These are phyloP conservation scores for Gossypioides kirkii DNA, from an alignment of 345 rosid genomes.

Conservation along the genomic window DNA sequence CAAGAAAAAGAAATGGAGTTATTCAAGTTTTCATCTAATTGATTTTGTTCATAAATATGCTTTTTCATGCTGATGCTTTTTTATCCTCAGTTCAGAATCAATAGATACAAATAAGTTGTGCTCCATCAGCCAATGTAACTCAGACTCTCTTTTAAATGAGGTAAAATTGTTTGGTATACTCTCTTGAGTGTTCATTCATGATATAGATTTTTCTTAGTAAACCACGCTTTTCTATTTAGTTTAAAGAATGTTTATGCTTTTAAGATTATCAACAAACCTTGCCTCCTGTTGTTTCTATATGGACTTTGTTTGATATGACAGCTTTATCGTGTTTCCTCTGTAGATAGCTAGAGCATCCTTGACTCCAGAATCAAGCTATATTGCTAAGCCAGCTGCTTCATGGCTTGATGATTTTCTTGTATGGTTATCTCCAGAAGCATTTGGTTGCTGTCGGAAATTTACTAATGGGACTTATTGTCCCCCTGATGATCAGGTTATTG, in stretches of 20 bases:
- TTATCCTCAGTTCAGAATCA: constrained; percentile 79
- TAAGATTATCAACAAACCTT: not conserved
- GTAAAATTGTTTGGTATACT: constrained; percentile 27
- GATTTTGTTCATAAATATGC: constrained; percentile 17
- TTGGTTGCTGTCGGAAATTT: constrained; percentile 94
- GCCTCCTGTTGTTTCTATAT: not conserved
- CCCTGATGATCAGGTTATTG: constrained; percentile 84
- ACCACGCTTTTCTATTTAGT: not conserved
- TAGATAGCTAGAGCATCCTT: constrained; percentile 85
- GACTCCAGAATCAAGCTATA: constrained; percentile 74
- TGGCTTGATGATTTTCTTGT: constrained; percentile 99
- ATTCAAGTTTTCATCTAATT: not conserved
- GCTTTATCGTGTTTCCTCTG: constrained; percentile 15
- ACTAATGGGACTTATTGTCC: constrained; percentile 90
- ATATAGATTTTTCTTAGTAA: not conserved
- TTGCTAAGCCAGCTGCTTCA: constrained; percentile 99
- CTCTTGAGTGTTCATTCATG: not conserved
- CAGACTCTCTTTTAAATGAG: constrained; percentile 88
- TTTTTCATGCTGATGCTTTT: constrained; percentile 22
- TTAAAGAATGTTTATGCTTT: not conserved
- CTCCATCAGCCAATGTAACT: constrained; percentile 89
- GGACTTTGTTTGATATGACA: constrained; percentile 10
- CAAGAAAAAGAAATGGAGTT: not conserved
- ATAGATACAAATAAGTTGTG: constrained; percentile 80
- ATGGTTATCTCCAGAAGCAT: constrained; percentile 98